These are phyloP conservation scores for Aspergillus arachidicola DNA, from an alignment of 2,329 filamentous ascomycete genomes.

Conservation along the genomic window DNA sequence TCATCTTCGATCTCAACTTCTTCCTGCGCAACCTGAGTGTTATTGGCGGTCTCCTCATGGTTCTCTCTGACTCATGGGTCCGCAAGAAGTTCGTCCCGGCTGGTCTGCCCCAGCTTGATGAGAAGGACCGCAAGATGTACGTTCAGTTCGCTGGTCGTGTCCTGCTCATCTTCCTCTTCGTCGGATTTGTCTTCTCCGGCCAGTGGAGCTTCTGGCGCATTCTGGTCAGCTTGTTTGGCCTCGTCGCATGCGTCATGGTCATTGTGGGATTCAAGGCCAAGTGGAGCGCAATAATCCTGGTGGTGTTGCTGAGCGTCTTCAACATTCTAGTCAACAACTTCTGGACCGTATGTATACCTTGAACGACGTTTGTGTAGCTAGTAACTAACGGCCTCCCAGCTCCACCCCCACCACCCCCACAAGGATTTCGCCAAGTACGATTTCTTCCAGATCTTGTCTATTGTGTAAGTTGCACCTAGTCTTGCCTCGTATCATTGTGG, in stretches of 20 bases:
- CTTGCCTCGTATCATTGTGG: neutral
- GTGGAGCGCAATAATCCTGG: slow-evolving; percentile 93
- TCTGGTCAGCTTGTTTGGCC: slow-evolving; percentile 78
- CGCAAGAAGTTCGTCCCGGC: slow-evolving; percentile 97
- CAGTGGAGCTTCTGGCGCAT: slow-evolving; percentile 90
- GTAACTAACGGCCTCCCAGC: slow-evolving; percentile 53
- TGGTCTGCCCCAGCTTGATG: slow-evolving; percentile 88
- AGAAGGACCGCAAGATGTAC: slow-evolving; percentile 99
- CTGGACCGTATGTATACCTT: slow-evolving; percentile 78
- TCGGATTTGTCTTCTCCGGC: slow-evolving; percentile 94
- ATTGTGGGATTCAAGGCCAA: slow-evolving; percentile 99
- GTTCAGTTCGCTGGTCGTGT: slow-evolving; percentile 97
- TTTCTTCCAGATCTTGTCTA: slow-evolving; percentile 99
- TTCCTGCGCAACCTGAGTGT: slow-evolving; percentile 98
- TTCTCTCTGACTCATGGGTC: slow-evolving; percentile 96
- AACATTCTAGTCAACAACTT: slow-evolving; percentile 99
- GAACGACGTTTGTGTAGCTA: neutral
- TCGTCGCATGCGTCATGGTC: slow-evolving; percentile 95
- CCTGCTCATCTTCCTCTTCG: slow-evolving; percentile 93
- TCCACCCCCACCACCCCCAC: slow-evolving; percentile 96
- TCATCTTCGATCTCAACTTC: slow-evolving; percentile 99
- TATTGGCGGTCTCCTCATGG: slow-evolving; percentile 96
- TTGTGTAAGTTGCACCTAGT: slow-evolving; percentile 66
- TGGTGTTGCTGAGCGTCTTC: slow-evolving; percentile 93
- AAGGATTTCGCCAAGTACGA: slow-evolving; percentile 99